phyloP scores from a whole-genome alignment of 768 basidiomycete genomes.

The Podaxis sp. region DNA sequence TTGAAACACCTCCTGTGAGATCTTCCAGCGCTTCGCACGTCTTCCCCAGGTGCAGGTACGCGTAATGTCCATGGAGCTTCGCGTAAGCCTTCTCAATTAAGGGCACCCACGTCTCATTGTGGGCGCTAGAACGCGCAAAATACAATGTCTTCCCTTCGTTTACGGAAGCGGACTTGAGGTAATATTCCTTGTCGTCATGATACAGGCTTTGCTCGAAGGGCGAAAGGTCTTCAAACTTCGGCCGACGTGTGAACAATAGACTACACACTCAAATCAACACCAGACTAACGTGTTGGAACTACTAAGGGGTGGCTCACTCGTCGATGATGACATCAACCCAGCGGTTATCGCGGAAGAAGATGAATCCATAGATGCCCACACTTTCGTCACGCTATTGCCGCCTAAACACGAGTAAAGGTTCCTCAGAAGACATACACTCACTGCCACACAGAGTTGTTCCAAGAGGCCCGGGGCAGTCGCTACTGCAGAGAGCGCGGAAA shows the following conservation, averaged over 20 bases:
- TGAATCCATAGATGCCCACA: constrained; percentile 52
- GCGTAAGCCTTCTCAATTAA: constrained; percentile 58
- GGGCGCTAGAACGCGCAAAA: constrained; percentile 46
- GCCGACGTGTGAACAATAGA: constrained; percentile 46
- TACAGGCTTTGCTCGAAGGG: constrained; percentile 42
- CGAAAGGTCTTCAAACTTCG: constrained; percentile 50
- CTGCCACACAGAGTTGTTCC: constrained; percentile 49
- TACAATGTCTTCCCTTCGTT: constrained; percentile 50
- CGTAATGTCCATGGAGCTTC: constrained; percentile 50
- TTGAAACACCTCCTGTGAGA: constrained; percentile 43
- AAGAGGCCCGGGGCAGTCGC: constrained; percentile 40
- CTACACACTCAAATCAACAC: constrained; percentile 25
- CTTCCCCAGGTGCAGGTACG: constrained; percentile 33
- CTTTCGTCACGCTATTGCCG: constrained; percentile 38
- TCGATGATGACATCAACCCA: constrained; percentile 57
- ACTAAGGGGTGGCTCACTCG: constrained; percentile 38
- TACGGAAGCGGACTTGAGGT: constrained; percentile 40
- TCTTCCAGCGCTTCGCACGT: constrained; percentile 55
- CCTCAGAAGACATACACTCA: constrained; percentile 17
- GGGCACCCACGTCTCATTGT: constrained; percentile 55
- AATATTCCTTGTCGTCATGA: constrained; percentile 48
- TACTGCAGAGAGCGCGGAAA: constrained; percentile 49
- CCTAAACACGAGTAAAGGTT: background rate
- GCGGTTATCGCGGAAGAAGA: constrained; percentile 44
- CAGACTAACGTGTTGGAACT: background rate